Percentiles rank a stretch among this genome's conserved stretches.
Conservation (phyloP, 257 asterid genomes). For the Solanum clarkiae region DNA sequence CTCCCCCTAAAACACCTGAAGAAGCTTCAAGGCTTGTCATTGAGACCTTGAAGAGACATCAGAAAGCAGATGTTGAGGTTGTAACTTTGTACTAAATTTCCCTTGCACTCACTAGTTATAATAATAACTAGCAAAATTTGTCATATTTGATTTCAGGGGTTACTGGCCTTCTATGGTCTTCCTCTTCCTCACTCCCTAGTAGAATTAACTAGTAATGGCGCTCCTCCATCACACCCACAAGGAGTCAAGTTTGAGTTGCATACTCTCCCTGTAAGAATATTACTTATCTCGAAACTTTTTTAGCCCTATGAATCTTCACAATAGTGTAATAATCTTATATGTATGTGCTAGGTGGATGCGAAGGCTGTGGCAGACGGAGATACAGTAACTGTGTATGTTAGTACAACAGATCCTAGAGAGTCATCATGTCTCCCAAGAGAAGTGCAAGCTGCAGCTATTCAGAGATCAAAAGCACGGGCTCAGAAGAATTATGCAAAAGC, state of each 20-base stretch:
- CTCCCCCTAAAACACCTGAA: constrained; percentile 80
- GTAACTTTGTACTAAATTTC: background rate
- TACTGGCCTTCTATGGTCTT: constrained; percentile 68
- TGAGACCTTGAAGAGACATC: constrained; percentile 66
- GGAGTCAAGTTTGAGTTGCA: constrained; percentile 73
- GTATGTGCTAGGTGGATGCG: constrained; percentile 45
- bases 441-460: constrained; percentile 45
- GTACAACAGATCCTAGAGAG: constrained; percentile 45
- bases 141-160: constrained; percentile 28
- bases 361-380: constrained; percentile 98
- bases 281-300: background rate
- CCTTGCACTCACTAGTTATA: background rate
- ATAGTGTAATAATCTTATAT: background rate
- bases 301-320: background rate
- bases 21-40: constrained; percentile 79
- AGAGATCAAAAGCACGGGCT: constrained; percentile 60
- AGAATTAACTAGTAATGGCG: constrained; percentile 32
- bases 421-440: constrained; percentile 54
- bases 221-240: constrained; percentile 34
- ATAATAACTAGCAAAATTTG: background rate
- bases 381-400: constrained; percentile 71
- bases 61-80: constrained; percentile 93
- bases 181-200: constrained; percentile 63
- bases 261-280: constrained; percentile 67
- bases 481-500: constrained; percentile 49